Evolutionary conservation across 2,329 filamentous ascomycete species (phyloP), one percentile per base, ranked within the genome.

Genomic region (Zymoseptoria crescenta): DNA sequence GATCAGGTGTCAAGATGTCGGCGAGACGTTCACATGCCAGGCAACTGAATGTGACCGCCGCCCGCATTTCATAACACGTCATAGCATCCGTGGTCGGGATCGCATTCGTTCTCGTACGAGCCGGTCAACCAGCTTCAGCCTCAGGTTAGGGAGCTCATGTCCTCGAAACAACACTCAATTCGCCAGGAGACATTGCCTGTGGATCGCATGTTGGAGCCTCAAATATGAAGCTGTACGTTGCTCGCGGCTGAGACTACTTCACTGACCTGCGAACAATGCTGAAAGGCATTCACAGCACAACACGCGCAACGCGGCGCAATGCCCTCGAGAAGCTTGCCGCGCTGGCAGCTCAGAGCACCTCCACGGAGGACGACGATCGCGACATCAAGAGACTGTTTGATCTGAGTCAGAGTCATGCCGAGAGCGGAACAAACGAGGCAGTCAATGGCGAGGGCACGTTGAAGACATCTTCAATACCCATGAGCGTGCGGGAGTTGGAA

Each of bases 401-500:
- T n/a, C 55, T 73, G 41, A 69, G 71, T 48, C 55, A 56, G 53
- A 56, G 58, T 19, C 41, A 29, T 29, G 7, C 19, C 3, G 52
- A 13, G 6, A 21, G 29, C 9, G 52, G 55, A 41, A 52, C 57
- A 24, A 67, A 69, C 59, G 71, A 69, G 5, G 45, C 56, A 2
- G 52, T 57, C 35, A 30, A 59, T 51, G 57, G 56, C 9, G 54
- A 55, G 30, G 61, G 62, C 48, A 30, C 53, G 55, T 49, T 48
- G 41, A 54, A 24, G 53, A 61, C 62, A 20, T 66, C 70, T 7
- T 65, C 67, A 21, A 67, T 74, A 9, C 73, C 73, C 1, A 79
- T 78, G 73, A 74, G 87, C 56, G 85, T 92, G 56, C 87, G 89
- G 69, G 95, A 99, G 79, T 87, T 96, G 66, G 93, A 99, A 74